Percentiles rank a stretch among this genome's conserved stretches.
phyloP scores from a whole-genome alignment of 352 stramenopile genomes.

The Pythium aphanidermatum region DNA sequence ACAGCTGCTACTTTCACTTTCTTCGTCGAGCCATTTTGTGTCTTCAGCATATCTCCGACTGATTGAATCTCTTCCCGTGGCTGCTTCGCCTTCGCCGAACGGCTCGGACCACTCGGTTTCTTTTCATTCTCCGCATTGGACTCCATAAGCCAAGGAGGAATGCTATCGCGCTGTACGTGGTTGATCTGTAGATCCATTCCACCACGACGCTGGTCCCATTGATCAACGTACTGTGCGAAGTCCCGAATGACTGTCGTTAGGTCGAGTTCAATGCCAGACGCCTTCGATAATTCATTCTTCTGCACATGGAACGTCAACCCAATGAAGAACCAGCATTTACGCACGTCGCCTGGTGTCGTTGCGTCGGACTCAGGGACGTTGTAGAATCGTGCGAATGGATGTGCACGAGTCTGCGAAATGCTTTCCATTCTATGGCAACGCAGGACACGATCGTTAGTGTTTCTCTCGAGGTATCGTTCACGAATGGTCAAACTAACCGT shows the following conservation, averaged over 20 bases:
- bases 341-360: constrained; percentile 13
- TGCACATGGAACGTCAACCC: constrained; percentile 57
- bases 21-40: neutral
- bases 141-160: constrained; percentile 63
- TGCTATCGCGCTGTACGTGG: constrained; percentile 42
- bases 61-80: neutral
- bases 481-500: too few species aligned
- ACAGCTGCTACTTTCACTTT: constrained; percentile 1
- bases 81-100: constrained; percentile 6
- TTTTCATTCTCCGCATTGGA: too few species aligned
- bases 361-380: constrained; percentile 30
- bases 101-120: neutral
- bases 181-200: constrained; percentile 84
- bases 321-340: constrained; percentile 75
- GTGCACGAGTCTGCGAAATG: constrained; percentile 46
- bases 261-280: constrained; percentile 35
- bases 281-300: constrained; percentile 10
- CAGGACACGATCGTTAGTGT: too few species aligned
- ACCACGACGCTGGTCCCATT: constrained; percentile 62
- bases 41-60: neutral
- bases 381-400: constrained; percentile 82
- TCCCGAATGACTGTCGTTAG: constrained; percentile 67
- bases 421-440: constrained; percentile 40
- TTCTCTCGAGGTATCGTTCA: too few species aligned
- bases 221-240: constrained; percentile 69